Conservation (phyloP, 2,329 filamentous ascomycete species). For the Talaromyces pinophilus region DNA sequence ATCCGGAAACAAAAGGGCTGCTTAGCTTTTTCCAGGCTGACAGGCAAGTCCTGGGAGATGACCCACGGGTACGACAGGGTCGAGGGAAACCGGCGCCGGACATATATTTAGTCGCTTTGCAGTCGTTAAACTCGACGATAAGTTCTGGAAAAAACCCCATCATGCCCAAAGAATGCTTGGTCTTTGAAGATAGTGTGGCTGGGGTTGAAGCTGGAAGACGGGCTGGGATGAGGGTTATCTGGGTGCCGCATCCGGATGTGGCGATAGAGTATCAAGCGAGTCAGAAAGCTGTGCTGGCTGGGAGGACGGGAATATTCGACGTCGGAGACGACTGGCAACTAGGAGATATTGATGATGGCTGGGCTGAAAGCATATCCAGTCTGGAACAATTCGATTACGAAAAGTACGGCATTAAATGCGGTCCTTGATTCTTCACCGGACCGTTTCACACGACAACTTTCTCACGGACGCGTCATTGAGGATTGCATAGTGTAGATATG, state of each 20-base stretch:
- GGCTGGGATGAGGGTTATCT: conserved; percentile 40
- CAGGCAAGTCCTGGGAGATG: too few species aligned
- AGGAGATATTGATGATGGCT: conserved; percentile 42
- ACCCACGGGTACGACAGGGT: too few species aligned
- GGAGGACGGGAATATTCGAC: conserved; percentile 30
- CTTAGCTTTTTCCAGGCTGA: too few species aligned
- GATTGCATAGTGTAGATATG: neutral
- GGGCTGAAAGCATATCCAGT: conserved; percentile 39
- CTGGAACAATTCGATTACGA: conserved; percentile 44
- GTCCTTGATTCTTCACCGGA: conserved; percentile 1
- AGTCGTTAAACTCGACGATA: conserved; percentile 25
- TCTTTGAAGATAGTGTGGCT: conserved; percentile 39
- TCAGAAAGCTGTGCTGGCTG: conserved; percentile 27
- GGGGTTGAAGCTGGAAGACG: conserved; percentile 37
- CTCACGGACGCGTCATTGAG: neutral
- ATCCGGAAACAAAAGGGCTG: too few species aligned
- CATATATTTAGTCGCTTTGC: conserved; percentile 27
- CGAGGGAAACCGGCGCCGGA: too few species aligned
- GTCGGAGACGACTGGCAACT: conserved; percentile 37
- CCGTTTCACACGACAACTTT: neutral
- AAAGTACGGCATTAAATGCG: conserved; percentile 37
- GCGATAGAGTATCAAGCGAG: conserved; percentile 38
- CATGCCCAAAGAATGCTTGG: conserved; percentile 35
- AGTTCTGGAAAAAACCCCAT: conserved; percentile 22
- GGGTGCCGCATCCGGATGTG: conserved; percentile 37